These are phyloP conservation scores for Brassica carinata DNA, from an alignment of 345 rosid genomes.

Conservation along the genomic window DNA sequence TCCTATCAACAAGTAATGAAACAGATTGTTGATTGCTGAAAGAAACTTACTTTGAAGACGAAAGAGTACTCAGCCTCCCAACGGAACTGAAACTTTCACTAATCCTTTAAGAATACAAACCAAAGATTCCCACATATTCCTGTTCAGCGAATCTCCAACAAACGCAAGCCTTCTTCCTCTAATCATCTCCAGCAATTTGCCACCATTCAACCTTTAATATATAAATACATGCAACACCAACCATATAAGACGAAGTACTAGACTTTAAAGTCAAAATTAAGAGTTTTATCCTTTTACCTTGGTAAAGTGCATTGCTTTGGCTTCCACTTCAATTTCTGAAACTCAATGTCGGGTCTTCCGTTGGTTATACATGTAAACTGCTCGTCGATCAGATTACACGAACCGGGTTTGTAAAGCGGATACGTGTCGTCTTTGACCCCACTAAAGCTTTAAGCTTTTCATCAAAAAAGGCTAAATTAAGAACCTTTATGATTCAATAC, in stretches of 20 bases:
- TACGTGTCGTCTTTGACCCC: slow-evolving; percentile 85
- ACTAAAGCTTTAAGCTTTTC: too few species aligned
- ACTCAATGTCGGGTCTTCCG: slow-evolving; percentile 78
- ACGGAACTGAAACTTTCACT: slow-evolving; percentile 45
- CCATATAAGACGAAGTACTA: background rate
- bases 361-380: slow-evolving; percentile 79
- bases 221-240: too few species aligned
- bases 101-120: too few species aligned
- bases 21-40: background rate
- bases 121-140: too few species aligned
- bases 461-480: too few species aligned
- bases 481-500: too few species aligned
- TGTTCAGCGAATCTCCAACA: too few species aligned
- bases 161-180: too few species aligned
- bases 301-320: slow-evolving; percentile 83
- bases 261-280: too few species aligned
- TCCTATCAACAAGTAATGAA: background rate
- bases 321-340: slow-evolving; percentile 82
- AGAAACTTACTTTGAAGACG: slow-evolving; percentile 64
- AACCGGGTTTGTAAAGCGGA: slow-evolving; percentile 88
- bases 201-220: too few species aligned
- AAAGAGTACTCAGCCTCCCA: slow-evolving; percentile 90
- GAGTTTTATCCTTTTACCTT: slow-evolving; percentile 45
- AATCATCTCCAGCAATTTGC: too few species aligned
- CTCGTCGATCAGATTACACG: slow-evolving; percentile 80